Evolutionary conservation across 495 filamentous ascomycete genomes (phyloP), one percentile per base, ranked within the genome.

Genomic region (Annulohypoxylon bovei): DNA sequence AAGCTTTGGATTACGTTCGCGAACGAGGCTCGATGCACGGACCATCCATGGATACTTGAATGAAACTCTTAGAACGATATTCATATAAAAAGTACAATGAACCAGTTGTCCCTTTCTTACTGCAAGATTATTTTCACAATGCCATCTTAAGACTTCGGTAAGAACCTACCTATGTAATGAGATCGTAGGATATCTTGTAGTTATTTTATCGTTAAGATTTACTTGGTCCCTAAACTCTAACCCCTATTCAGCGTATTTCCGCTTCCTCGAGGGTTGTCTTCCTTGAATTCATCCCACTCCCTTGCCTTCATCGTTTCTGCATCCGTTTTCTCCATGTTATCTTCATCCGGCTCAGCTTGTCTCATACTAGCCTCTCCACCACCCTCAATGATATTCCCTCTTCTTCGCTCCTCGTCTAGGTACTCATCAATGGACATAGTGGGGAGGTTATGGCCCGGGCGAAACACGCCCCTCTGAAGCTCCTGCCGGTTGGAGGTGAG

Each of bases 391-490:
- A 99, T 91, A n/a, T 93, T 93, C 7, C 96, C 96, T 75, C 91
- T 83, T 66, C 87, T 84, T 65, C 89, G 84, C 78, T 99, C 95
- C 81, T 99, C 95, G 49, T 95, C 95, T 14, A 99, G 81, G 75
- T 98, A 98, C 79, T 99, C 95, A 69, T 99, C 96, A 65, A 99
- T 98, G 0, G 88, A 92, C 95, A 98, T 98, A 0, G 96, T 98
- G 7, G 95, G 95, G 42, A 99, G 81, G 78, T 91, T 97, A 77
- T 99, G 95, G 6, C 94, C 92, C 2, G 94, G 88, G 57, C 91
- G 86, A 78, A 99, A 99, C 2, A 98, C 95, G 3, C 94, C 93
- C 49, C 90, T 81, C 58, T 89, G 90, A 40, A 97, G 78, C 69
- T 92, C 86, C 73, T 94, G 88, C 4, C 95, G 87, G 56, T 86